Base-by-base conservation (phyloP, 1,139 yeast genomes). In the Saccharomyces hybrid region DNA sequence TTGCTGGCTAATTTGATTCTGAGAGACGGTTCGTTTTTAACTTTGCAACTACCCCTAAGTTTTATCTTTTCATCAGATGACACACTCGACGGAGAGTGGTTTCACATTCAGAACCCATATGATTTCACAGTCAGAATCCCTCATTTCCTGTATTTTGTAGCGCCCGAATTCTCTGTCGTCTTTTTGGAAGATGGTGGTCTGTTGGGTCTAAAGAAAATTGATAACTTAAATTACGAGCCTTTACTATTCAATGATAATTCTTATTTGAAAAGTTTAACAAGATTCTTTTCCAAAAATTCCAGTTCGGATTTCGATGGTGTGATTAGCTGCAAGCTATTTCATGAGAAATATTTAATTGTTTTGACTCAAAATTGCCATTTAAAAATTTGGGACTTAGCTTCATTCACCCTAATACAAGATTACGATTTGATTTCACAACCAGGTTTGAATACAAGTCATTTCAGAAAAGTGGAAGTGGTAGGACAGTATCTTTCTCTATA, bases 121-220 rank as follows among this genome's bases (percentile, higher is more conserved):
- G 82, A 89, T 12, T 87, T 88, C 65, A 89, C 86, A 57, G 73
- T 85, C 47, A 78, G 90, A 62, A 70, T 74, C 11, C 93, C 96
- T 1, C 80, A 80, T 56, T 71, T 75, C 21, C 62, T 88, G 57
- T 75, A 77, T 55, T 68, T 84, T 0, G 67, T 83, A 6, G 77
- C 78, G 51, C 60, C 73, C 0, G 64, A 67, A 16, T 74, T 75
- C 55, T 69, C 78, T 8, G 68, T 88, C 6, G 80, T 85, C 0
- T 77, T 88, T 1, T 73, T 88, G 54, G 76, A 77, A 48, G 95
- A 89, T 70, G 96, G 96, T 54, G 84, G 87, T 16, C 64, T 85
- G 57, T 67, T 84, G 61, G 81, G 83, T 58, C 70, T 85, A 69
- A 58, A 76, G 81, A 66, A 54, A 32, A 32, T 52, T 11, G 58